Base-by-base conservation (phyloP, 345 rosid genomes). In the Arabis hirsuta region DNA sequence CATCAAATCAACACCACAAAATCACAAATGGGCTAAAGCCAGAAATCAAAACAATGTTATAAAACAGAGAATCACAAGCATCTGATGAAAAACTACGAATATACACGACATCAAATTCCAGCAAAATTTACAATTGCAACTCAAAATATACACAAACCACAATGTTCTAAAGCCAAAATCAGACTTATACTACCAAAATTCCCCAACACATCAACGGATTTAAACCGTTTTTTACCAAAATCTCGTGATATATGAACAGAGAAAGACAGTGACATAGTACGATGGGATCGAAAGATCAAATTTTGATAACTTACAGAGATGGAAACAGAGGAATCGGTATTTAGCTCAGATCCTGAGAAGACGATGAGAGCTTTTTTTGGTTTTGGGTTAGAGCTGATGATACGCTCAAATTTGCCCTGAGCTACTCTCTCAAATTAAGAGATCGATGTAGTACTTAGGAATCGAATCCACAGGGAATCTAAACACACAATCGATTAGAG, bases 1-100 rank as follows among this genome's bases (percentile, higher is more conserved):
- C 53, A 62, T 76, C 71, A 55, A 54, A 69, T 69, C 60, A 75
- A 38, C 64, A 75, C 55, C 69, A 52, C 14, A 52, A 41, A 32
- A 32, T 5, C 1, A 5, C 6, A 5, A 32, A 65, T 14, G 13
- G 2, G 58, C 10, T 51, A 52, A 55, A 12, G 32, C 64, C 32
- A 55, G 9, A 67, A 8, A 16, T 29, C 58, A 65, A 7, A 55
- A 55, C 12, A 31, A 1, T 29, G 1, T 38, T 0, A 20, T 47
- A 64, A 56, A n/a, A 51, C 47, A 57, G 9, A 61, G 43, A 43
- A 34, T 58, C 45, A 19, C 2, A 56, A n/a, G n/a, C n/a, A n/a
- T n/a, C n/a, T n/a, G n/a, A n/a, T n/a, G n/a, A n/a, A n/a, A n/a
- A n/a, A n/a, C n/a, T n/a, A n/a, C n/a, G n/a, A 27, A 27, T 4